Percentiles rank a stretch among this genome's conserved stretches.
Evolutionary conservation across 352 stramenopile genomes (phyloP).

Genomic region (Pythium vanterpoolii): DNA sequence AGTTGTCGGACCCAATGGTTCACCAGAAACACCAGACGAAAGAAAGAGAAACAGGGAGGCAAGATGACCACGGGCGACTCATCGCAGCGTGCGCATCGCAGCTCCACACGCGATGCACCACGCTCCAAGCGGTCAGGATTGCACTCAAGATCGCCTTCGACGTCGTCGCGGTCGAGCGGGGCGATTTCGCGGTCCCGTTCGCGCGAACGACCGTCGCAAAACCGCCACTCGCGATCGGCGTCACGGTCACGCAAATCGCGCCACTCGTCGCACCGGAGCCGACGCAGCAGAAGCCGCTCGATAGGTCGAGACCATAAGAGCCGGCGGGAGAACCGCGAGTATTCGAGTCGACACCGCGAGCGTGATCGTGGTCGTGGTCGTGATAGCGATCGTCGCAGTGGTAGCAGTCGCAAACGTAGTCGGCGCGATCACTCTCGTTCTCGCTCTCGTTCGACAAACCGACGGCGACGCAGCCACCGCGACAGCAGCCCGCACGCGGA

Average conservation of each 20-base stretch:
- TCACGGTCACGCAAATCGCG: slow-evolving; percentile 3
- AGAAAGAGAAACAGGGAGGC: background rate
- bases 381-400: slow-evolving; percentile 8
- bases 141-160: slow-evolving; percentile 14
- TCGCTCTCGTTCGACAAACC: slow-evolving; percentile 15
- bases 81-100: slow-evolving; percentile 1
- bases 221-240: slow-evolving; percentile 7
- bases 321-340: background rate
- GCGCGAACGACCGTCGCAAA: slow-evolving; percentile 14
- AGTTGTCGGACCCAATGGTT: background rate
- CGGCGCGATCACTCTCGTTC: slow-evolving; percentile 23
- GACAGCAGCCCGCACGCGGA: background rate
- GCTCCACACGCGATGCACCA: background rate
- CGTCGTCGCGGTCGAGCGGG: slow-evolving; percentile 12
- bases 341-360: slow-evolving; percentile 13
- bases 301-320: slow-evolving; percentile 4
- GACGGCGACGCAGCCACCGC: slow-evolving; percentile 1
- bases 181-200: slow-evolving; percentile 23
- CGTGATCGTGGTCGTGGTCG: slow-evolving; percentile 6
- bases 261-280: slow-evolving; percentile 9
- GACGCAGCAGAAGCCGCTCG: slow-evolving; percentile 20
- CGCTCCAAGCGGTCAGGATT: slow-evolving; percentile 9
- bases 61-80: background rate
- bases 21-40: background rate
- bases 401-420: slow-evolving; percentile 16